Percentiles rank a stretch among this genome's conserved stretches.
These are phyloP conservation scores for Biscogniauxia sp. DNA, from an alignment of 2,329 filamentous ascomycete species.

Conservation along the genomic window DNA sequence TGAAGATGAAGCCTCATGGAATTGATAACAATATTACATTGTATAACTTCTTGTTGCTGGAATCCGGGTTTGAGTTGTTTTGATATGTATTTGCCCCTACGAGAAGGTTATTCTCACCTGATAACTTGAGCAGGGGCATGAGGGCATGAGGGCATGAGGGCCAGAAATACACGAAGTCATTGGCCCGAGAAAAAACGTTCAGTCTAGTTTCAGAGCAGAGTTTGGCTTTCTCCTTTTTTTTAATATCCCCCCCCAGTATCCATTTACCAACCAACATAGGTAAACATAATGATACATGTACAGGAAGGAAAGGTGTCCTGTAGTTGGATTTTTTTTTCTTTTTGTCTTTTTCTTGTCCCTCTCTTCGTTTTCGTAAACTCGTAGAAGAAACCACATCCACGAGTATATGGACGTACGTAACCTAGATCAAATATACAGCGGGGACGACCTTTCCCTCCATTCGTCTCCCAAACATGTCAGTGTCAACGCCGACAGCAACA, in stretches of 20 bases:
- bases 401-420: too few species aligned
- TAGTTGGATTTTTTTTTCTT: background rate
- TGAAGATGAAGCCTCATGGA: slow-evolving; percentile 6
- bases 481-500: too few species aligned
- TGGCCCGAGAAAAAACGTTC: background rate
- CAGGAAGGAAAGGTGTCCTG: background rate
- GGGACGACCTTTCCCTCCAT: too few species aligned
- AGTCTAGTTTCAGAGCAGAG: background rate
- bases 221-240: background rate
- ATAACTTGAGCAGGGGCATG: background rate
- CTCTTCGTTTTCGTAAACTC: background rate
- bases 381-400: background rate
- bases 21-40: slow-evolving; percentile 3
- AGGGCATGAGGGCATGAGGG: background rate
- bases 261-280: background rate
- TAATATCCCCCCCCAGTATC: background rate
- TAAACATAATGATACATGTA: background rate
- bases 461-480: too few species aligned
- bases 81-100: background rate
- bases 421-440: background rate
- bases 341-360: background rate
- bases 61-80: too few species aligned
- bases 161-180: background rate
- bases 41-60: slow-evolving; percentile 4
- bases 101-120: background rate